These are phyloP conservation scores for Centrapalus pauciflorus DNA, from an alignment of 129 eudicot genomes.

Conservation along the genomic window DNA sequence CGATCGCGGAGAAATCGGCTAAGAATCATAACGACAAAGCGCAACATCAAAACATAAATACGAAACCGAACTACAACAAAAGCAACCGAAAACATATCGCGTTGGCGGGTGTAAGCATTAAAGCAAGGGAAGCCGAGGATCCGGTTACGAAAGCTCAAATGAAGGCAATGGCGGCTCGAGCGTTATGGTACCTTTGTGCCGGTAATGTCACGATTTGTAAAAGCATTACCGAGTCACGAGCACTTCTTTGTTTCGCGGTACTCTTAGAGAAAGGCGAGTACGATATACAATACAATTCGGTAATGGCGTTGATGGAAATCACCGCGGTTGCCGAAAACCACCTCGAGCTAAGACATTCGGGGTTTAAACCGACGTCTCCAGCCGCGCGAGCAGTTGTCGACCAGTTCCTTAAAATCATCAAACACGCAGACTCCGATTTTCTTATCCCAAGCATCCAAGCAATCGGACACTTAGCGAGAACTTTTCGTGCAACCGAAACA, in stretches of 20 bases:
- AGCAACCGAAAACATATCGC: conserved; percentile 10
- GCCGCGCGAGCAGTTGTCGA: conserved; percentile 57
- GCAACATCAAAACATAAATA: not conserved
- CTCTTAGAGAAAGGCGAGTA: conserved; percentile 51
- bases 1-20: conserved; percentile 18
- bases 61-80: not conserved
- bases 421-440: conserved; percentile 35
- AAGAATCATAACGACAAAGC: not conserved
- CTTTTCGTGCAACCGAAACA: conserved; percentile 60
- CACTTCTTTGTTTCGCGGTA: conserved; percentile 52
- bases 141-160: conserved; percentile 46
- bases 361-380: conserved; percentile 67
- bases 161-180: conserved; percentile 72
- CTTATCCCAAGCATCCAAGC: conserved; percentile 37
- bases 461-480: conserved; percentile 53
- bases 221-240: conserved; percentile 54
- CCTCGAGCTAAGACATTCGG: conserved; percentile 39
- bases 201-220: conserved; percentile 43
- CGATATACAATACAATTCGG: conserved; percentile 47
- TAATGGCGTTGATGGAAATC: conserved; percentile 53
- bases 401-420: conserved; percentile 42
- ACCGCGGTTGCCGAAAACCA: conserved; percentile 53
- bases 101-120: conserved; percentile 39
- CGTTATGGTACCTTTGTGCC: conserved; percentile 48
- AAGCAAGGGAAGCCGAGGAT: conserved; percentile 47